These are phyloP conservation scores for Phyllosticta citribraziliensis DNA, from an alignment of 2,329 filamentous ascomycete genomes.

Conservation along the genomic window DNA sequence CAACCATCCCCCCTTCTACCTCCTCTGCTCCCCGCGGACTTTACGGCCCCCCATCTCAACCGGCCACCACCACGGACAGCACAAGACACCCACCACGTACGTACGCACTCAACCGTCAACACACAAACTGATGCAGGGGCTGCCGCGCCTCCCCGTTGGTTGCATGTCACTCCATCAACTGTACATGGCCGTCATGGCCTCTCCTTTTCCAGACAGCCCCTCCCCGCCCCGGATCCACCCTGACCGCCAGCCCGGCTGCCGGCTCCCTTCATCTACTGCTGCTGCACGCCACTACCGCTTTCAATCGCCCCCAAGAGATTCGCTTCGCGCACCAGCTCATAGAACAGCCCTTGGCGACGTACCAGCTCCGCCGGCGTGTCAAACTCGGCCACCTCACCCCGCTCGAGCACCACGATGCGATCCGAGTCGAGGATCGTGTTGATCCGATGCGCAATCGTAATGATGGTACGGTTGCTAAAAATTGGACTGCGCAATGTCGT, in stretches of 20 bases:
- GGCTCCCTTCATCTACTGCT: conserved; percentile 7
- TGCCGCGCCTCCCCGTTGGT: not conserved
- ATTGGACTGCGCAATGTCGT: conserved; percentile 52
- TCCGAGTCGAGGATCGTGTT: conserved; percentile 90
- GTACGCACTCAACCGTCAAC: not conserved
- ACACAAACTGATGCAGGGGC: not conserved
- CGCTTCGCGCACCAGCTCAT: conserved; percentile 83
- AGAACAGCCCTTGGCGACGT: conserved; percentile 68
- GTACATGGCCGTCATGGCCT: not conserved
- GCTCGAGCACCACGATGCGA: conserved; percentile 86
- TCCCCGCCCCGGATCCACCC: not conserved
- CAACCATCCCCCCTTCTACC: not conserved
- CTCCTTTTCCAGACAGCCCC: not conserved
- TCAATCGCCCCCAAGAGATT: conserved; percentile 50
- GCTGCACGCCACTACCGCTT: not conserved
- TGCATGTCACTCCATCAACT: not conserved
- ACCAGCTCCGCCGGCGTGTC: conserved; percentile 75
- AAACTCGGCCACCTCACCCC: conserved; percentile 84
- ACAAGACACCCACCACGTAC: not conserved
- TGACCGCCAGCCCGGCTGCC: conserved; percentile 8
- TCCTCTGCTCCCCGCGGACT: not conserved
- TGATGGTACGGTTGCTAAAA: conserved; percentile 90
- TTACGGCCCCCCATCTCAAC: not conserved
- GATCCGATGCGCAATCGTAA: conserved; percentile 95
- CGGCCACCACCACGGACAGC: not conserved